phyloP scores from a whole-genome alignment of 208 protist genomes.

The Acanthamoeba triangularis region DNA sequence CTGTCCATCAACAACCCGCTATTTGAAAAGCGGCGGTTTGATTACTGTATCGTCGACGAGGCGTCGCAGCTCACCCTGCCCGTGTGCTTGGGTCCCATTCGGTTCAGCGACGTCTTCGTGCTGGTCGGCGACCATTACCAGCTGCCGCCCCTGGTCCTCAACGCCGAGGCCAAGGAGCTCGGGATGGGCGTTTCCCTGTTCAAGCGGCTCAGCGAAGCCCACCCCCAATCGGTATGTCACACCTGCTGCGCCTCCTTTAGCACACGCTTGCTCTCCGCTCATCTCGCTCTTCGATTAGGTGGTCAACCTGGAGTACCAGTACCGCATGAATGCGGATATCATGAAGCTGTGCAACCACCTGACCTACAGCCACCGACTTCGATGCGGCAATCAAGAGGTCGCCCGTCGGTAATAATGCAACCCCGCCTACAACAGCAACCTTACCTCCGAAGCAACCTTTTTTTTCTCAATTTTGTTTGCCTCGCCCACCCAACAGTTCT shows the following conservation, averaged over 20 bases:
- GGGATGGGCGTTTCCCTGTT: slow-evolving; percentile 89
- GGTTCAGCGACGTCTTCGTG: slow-evolving; percentile 69
- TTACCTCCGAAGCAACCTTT: too few species aligned
- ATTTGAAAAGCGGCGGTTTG: slow-evolving; percentile 86
- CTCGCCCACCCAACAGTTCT: background rate
- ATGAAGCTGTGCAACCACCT: slow-evolving; percentile 90
- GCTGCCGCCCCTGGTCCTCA: slow-evolving; percentile 89
- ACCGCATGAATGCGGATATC: slow-evolving; percentile 91
- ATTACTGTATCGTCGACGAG: slow-evolving; percentile 93
- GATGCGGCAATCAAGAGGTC: slow-evolving; percentile 77
- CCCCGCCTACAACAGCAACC: too few species aligned
- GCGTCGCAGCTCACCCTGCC: slow-evolving; percentile 88
- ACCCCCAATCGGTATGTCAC: slow-evolving; percentile 83
- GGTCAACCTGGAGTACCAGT: slow-evolving; percentile 87
- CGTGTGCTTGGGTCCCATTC: slow-evolving; percentile 83
- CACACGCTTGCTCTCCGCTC: too few species aligned
- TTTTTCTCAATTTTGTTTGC: background rate
- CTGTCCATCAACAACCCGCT: slow-evolving; percentile 85
- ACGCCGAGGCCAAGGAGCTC: slow-evolving; percentile 79
- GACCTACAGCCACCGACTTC: slow-evolving; percentile 87
- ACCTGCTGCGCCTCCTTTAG: background rate
- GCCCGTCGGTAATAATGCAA: background rate
- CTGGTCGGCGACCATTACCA: slow-evolving; percentile 88
- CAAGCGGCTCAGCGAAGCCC: slow-evolving; percentile 83
- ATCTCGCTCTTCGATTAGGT: slow-evolving; percentile 30